Conservation (phyloP, 345 rosid genomes). For the Noccaea bulbosa region DNA sequence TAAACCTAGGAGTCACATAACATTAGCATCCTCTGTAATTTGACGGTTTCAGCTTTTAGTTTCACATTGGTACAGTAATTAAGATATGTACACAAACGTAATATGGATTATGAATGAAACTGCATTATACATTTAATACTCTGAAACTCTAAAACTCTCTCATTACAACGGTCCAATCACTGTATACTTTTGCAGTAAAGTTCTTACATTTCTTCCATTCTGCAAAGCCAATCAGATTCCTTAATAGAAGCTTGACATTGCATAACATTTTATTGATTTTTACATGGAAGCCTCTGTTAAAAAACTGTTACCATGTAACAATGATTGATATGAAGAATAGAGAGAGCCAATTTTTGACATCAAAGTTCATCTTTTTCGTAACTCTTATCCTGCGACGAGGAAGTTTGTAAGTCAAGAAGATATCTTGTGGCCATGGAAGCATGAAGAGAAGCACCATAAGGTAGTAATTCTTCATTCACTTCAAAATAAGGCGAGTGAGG, state of each 20-base stretch:
- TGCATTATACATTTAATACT: conserved; percentile 21
- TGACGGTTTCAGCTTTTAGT: conserved; percentile 31
- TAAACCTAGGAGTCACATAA: conserved; percentile 22
- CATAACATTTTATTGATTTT: conserved; percentile 36
- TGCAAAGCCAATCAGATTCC: conserved; percentile 3
- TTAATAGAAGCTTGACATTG: conserved; percentile 21
- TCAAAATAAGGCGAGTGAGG: conserved; percentile 65
- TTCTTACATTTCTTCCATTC: conserved; percentile 7
- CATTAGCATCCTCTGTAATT: conserved; percentile 5
- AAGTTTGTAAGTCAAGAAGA: conserved; percentile 53
- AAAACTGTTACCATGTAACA: conserved; percentile 22
- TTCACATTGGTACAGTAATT: conserved; percentile 3
- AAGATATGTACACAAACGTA: conserved; percentile 1
- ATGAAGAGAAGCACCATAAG: conserved; percentile 91
- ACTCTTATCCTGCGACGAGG: conserved; percentile 33
- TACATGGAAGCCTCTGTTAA: conserved; percentile 37
- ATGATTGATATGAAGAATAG: conserved; percentile 15
- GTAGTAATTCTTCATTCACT: conserved; percentile 73
- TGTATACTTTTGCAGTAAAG: background rate
- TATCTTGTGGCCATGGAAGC: conserved; percentile 75
- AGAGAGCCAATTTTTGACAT: conserved; percentile 23
- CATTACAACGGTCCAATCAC: conserved; percentile 5
- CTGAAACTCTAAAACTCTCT: conserved; percentile 1
- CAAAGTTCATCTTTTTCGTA: conserved; percentile 63
- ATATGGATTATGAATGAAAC: conserved; percentile 5